Evolutionary conservation across 805 yeast species (phyloP), one percentile per base, ranked within the genome.

Genomic region (Monosporozyma yasuniensis): DNA sequence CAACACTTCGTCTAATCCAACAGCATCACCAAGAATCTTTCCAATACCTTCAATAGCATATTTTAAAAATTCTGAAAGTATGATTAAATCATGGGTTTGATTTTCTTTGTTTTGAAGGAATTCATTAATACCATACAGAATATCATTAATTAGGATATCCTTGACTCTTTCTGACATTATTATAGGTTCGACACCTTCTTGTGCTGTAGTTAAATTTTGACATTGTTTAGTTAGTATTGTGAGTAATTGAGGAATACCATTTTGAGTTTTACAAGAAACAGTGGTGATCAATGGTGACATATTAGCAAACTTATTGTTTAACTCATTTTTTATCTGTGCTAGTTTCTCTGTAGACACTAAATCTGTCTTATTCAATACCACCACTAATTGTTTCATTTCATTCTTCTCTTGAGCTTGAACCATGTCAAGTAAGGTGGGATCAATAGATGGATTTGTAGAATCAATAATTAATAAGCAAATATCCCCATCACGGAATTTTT

Each of bases 1-100:
- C 4, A 93, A 70, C 0, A 93, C 81, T 61, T 93, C 98, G 57
- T 93, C 97, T 0, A 90, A 75, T 0, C 95, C 96, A 12, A 91
- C 80, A 0, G 87, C 78, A 38, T 86, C 85, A 1, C 98, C 99
- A 0, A 97, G 90, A 23, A 93, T 85, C 60, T 83, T 86, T 0
- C 97, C 97, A 37, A 93, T 84, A 0, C 96, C 96, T 12, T 84
- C 88, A 18, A 84, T 80, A 0, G 96, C 81, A 46, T 76, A 76
- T 46, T 77, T 76, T 38, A 93, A 71, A 49, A 84, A 82, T 52
- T 91, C 96, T 0, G 87, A 71, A 0, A 96, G 95, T 37, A 88
- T 64, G 0, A 87, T 91, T 1, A 88, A 79, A 56, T 90, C 97
- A 41, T 78, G 27, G n/a, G 3, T 78, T 16, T 71, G 65, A 4